Conservation (phyloP, 73 alveolate species). For the Uronychia binucleata region DNA sequence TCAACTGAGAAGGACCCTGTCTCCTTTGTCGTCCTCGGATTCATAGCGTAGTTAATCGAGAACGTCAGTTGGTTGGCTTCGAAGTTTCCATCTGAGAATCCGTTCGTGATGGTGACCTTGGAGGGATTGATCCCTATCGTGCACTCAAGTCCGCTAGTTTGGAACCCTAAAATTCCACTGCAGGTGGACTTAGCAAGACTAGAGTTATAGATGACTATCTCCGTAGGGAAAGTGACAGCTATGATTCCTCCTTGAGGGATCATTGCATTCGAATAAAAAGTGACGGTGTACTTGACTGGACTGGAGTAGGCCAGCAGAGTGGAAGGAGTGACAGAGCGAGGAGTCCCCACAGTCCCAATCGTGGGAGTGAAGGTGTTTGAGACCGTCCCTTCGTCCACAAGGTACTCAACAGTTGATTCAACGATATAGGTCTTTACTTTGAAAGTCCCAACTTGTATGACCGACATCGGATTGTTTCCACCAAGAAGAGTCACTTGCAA, state of each 20-base stretch:
- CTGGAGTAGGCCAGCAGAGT: not conserved
- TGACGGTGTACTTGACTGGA: not conserved
- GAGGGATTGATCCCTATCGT: not conserved
- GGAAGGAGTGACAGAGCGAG: not conserved
- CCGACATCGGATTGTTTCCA: not conserved
- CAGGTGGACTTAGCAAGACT: not conserved
- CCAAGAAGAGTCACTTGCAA: not conserved
- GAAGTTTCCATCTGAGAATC: not conserved
- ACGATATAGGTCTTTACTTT: not conserved
- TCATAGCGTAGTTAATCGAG: not conserved
- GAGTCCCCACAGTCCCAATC: not conserved
- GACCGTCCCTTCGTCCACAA: not conserved
- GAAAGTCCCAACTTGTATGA: not conserved
- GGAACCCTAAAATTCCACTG: not conserved
- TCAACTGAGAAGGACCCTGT: slow-evolving; percentile 3
- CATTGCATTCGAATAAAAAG: not conserved
- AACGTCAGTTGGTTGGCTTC: not conserved
- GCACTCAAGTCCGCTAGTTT: not conserved
- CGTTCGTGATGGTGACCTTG: not conserved
- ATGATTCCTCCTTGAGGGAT: not conserved
- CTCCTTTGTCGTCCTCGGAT: slow-evolving; percentile 1
- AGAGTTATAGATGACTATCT: not conserved
- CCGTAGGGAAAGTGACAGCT: not conserved
- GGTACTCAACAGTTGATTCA: not conserved
- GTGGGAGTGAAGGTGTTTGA: not conserved